Evolutionary conservation across 768 basidiomycete genomes (phyloP).

Genomic region (Leccinum aurantiacum): DNA sequence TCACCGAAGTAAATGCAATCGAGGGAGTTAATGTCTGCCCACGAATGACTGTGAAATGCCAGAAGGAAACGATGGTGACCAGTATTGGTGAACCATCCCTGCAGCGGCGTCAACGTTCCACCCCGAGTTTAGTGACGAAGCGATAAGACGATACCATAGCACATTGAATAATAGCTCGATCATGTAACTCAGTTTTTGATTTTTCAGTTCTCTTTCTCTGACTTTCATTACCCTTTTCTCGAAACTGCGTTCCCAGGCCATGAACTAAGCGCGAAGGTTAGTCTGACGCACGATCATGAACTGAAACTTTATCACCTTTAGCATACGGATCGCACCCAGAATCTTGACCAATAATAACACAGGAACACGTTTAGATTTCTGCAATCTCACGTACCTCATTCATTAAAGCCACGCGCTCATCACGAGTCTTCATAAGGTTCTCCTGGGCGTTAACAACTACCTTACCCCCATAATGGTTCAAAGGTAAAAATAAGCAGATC

Average conservation of each 20-base stretch:
- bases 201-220: conserved; percentile 78
- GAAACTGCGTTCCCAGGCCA: conserved; percentile 94
- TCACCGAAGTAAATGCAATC: conserved; percentile 74
- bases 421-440: conserved; percentile 87
- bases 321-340: conserved; percentile 86
- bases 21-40: conserved; percentile 73
- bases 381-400: conserved; percentile 55
- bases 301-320: conserved; percentile 49
- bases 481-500: conserved; percentile 66
- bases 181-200: conserved; percentile 81
- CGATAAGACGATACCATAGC: conserved; percentile 43
- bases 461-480: conserved; percentile 85
- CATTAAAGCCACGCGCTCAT: conserved; percentile 89
- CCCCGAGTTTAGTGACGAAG: neutral
- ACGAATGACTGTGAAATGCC: conserved; percentile 74
- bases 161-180: conserved; percentile 71
- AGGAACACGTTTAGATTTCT: neutral
- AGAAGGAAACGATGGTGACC: conserved; percentile 62
- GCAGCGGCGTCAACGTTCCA: neutral
- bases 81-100: conserved; percentile 53
- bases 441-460: conserved; percentile 77
- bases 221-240: conserved; percentile 72
- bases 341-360: conserved; percentile 41
- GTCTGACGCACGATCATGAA: neutral
- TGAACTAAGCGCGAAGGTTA: conserved; percentile 55